Base-by-base conservation (phyloP, 495 filamentous ascomycete species). In the Opeltia flavorubescens region DNA sequence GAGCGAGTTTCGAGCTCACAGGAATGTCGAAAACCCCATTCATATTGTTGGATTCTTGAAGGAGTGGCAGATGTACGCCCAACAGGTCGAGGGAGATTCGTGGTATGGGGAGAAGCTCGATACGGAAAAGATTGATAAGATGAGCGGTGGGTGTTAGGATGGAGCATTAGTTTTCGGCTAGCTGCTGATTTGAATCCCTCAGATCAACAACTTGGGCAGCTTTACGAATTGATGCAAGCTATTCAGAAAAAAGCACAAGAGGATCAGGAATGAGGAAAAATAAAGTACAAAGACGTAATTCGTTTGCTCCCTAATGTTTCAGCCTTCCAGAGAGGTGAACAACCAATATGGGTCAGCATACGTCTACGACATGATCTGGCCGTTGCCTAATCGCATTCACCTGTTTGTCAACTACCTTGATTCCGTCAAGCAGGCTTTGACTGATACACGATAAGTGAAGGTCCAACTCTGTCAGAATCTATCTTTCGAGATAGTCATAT, bases 31-130 rank as follows among this genome's bases (percentile, higher is more conserved):
- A 47, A 96, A 96, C 56, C 93, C 93, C 0, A 74, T 84, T 33
- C 89, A 95, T 59, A 78, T 98, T 63, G 87, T 94, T 52, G 91
- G 91, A 3, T 98, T 98, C 59, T 68, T 96, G 55, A 89, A 84
- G 0, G 88, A 95, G 64, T 98, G 91, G 91, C 91, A 96, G 59
- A 61, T 83, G 26, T 98, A 96, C 57, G 89, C 85, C 8, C 89
- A 98, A 61, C 75, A 81, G 53, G 58, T 99, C 15, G 91, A 96
- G 55, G 87, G 88, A 0, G 81, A 93, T 34, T 60, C 71, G 0
- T 95, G 91, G 89, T 63, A 65, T 29, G 88, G 78, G 0, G 86
- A 73, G 58, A 75, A 70, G 51, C 63, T 75, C 28, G 70, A 73
- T 35, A 65, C 66, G 29, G 60, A 52, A 34, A 61, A 60, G 44